Evolutionary conservation across 2,329 filamentous ascomycete genomes (phyloP), one percentile per base, ranked within the genome.

Genomic region (Diaporthe capsici): DNA sequence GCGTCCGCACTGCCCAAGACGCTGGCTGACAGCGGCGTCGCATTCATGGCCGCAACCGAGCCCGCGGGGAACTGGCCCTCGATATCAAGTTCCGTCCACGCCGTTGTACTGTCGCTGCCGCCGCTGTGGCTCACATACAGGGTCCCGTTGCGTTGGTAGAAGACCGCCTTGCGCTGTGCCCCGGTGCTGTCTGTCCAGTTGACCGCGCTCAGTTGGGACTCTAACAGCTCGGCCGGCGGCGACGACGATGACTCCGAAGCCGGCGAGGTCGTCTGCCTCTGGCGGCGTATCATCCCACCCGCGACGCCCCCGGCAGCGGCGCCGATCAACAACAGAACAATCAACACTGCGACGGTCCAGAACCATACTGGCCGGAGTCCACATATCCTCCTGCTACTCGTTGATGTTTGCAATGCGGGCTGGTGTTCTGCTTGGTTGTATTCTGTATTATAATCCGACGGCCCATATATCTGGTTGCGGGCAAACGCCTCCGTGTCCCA

Each of bases 181-280:
- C 42, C 42, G 17, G 39, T 34, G 42, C 61, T 65, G 42, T 65
- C 61, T n/a, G 61, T 65, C 61, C 61, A 65, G 61, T 65, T 65
- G 61, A 65, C 61, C 25, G 61, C 61, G 61, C 61, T 65, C 3
- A 65, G 61, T 9, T 31, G 61, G 17, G 61, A 49, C 17, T 37
- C 42, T 15, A 44, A 25, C 15, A 65, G 25, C 25, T 34, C 61
- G 4, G 61, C 9, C 3, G 8, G 8, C 20, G 42, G 17, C 6
- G 60, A 15, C 17, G 42, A 31, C 5, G 61, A 65, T 34, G 9
- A 17, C n/a, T 25, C 44, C n/a, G 61, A 28, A 2, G 25, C 12
- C 3, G 25, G 25, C 25, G 61, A 65, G 28, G 61, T 5, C 0
- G 25, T 34, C 20, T 49, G 42, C 17, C 4, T 65, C 20, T 65